phyloP scores from a whole-genome alignment of 2,329 filamentous ascomycete genomes.

The Pleoardoris graminearum region DNA sequence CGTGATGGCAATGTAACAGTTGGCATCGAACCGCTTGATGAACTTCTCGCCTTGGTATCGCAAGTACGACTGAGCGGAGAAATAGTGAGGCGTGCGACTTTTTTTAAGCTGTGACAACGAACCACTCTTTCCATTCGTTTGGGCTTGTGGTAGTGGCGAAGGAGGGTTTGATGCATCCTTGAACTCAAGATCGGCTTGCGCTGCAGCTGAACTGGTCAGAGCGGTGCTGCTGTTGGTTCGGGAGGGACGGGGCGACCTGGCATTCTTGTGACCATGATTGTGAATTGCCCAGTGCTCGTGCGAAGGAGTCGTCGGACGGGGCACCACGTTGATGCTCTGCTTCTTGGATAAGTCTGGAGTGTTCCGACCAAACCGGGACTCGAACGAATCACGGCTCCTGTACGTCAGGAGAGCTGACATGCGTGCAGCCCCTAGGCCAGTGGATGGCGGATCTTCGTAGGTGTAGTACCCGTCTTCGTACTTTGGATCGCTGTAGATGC shows the following conservation, averaged over 20 bases:
- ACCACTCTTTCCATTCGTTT: slow-evolving; percentile 15
- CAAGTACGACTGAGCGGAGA: slow-evolving; percentile 96
- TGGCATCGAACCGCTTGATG: slow-evolving; percentile 94
- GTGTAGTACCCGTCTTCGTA: slow-evolving; percentile 96
- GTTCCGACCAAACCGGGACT: slow-evolving; percentile 91
- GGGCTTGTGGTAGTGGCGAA: slow-evolving; percentile 29
- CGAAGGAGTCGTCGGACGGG: slow-evolving; percentile 51
- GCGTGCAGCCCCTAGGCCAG: slow-evolving; percentile 87
- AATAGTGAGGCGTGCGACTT: slow-evolving; percentile 69
- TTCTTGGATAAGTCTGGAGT: slow-evolving; percentile 81
- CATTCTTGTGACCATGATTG: slow-evolving; percentile 56
- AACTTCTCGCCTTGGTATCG: slow-evolving; percentile 97
- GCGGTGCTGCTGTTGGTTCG: slow-evolving; percentile 40
- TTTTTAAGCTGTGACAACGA: slow-evolving; percentile 40
- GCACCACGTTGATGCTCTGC: slow-evolving; percentile 76
- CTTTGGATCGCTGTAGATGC: slow-evolving; percentile 97
- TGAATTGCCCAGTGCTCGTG: slow-evolving; percentile 57
- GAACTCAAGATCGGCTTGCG: slow-evolving; percentile 52
- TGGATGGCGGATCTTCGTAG: slow-evolving; percentile 81
- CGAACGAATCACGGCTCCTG: slow-evolving; percentile 94
- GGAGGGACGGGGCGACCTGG: slow-evolving; percentile 50
- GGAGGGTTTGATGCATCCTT: slow-evolving; percentile 45
- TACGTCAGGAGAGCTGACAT: slow-evolving; percentile 98
- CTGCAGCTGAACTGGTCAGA: slow-evolving; percentile 23
- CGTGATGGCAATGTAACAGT: slow-evolving; percentile 98